phyloP scores from a whole-genome alignment of 2,329 filamentous ascomycete species.

The Periconia sp. region DNA sequence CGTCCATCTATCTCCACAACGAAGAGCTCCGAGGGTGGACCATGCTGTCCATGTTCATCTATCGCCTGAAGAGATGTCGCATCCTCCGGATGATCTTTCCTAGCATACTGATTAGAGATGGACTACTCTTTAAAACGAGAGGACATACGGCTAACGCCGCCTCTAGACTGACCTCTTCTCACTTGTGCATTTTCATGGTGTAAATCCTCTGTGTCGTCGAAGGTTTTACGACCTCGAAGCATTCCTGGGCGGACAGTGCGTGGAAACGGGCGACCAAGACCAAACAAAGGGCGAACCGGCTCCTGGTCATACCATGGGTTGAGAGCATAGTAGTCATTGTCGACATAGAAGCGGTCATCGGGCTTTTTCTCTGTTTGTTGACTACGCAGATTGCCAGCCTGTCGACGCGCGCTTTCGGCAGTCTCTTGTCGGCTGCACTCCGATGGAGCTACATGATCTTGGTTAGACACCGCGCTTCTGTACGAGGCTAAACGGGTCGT shows the following conservation, averaged over 20 bases:
- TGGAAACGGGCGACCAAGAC: slow-evolving; percentile 60
- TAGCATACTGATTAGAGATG: slow-evolving; percentile 7
- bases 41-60: neutral
- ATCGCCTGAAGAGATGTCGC: neutral
- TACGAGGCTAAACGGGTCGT: neutral
- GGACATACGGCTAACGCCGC: neutral
- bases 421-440: neutral
- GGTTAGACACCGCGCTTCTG: too few relatives aligned
- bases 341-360: slow-evolving; percentile 45
- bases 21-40: slow-evolving; percentile 5
- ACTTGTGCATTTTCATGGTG: slow-evolving; percentile 21
- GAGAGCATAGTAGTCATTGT: slow-evolving; percentile 59
- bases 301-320: slow-evolving; percentile 63
- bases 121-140: slow-evolving; percentile 2
- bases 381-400: slow-evolving; percentile 2
- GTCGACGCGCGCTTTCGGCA: neutral
- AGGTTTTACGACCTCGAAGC: slow-evolving; percentile 52
- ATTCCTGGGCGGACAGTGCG: slow-evolving; percentile 61
- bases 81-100: neutral
- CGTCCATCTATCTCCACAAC: slow-evolving; percentile 8
- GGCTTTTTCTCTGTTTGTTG: slow-evolving; percentile 33
- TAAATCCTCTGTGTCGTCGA: slow-evolving; percentile 47
- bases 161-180: slow-evolving; percentile 18
- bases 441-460: too few relatives aligned
- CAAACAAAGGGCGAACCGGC: slow-evolving; percentile 59